Percentiles rank a stretch among this genome's conserved stretches.
phyloP scores from a whole-genome alignment of 345 rosid species.

The Hypericum androsaemum region DNA sequence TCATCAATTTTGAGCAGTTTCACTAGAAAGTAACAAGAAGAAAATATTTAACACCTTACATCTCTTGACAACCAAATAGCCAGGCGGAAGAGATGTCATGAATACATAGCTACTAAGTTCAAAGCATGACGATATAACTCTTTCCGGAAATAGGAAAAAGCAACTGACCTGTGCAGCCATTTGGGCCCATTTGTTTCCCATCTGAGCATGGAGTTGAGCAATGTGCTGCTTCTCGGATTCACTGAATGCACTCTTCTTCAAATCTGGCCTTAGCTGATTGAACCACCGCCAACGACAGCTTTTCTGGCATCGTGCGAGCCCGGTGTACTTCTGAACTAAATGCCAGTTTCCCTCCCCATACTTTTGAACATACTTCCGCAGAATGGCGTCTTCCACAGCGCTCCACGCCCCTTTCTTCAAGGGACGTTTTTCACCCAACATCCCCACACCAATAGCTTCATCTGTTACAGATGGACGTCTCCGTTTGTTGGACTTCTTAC shows the following conservation, averaged over 20 bases:
- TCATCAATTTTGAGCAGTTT: too few species aligned
- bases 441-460: slow-evolving; percentile 14
- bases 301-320: slow-evolving; percentile 10
- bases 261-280: slow-evolving; percentile 15
- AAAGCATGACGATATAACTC: too few species aligned
- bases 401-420: slow-evolving; percentile 59
- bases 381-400: slow-evolving; percentile 37
- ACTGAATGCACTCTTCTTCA: slow-evolving; percentile 16
- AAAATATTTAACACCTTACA: too few species aligned
- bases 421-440: slow-evolving; percentile 13
- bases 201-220: slow-evolving; percentile 14
- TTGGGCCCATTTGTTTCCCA: slow-evolving; percentile 19
- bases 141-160: not conserved
- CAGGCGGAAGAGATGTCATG: too few species aligned
- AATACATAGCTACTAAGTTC: too few species aligned
- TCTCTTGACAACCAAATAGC: too few species aligned
- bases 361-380: slow-evolving; percentile 37
- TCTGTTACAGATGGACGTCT: slow-evolving; percentile 15
- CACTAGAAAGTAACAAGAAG: too few species aligned
- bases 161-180: slow-evolving; percentile 15
- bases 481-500: slow-evolving; percentile 12
- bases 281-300: slow-evolving; percentile 18
- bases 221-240: slow-evolving; percentile 15
- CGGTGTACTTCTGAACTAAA: slow-evolving; percentile 47
- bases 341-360: slow-evolving; percentile 68